Base-by-base conservation (phyloP, 2,329 filamentous ascomycete species). In the Cadophora gregata region DNA sequence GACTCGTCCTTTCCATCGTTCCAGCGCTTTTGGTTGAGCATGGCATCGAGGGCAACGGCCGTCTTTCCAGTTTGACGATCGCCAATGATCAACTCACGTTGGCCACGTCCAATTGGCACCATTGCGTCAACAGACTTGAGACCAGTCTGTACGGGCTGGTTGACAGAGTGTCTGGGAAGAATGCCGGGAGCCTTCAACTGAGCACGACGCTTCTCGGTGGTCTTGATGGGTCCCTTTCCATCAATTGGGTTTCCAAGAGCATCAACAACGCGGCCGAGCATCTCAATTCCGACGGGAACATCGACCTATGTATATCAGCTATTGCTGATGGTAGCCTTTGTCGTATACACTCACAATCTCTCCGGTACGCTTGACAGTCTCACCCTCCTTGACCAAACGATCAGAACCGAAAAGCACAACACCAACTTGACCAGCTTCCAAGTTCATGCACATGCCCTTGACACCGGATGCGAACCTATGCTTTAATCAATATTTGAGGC, bases 361-460 rank as follows among this genome's bases (percentile, higher is more conserved):
- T 83, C 96, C 96, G 79, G 96, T 99, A 90, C 96, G 95, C 92
- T 97, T 98, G 84, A 99, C 96, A 75, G 92, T 95, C 89, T 99
- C 95, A 81, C 96, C 96, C 86, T 99, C 96, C 88, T 93, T 96
- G 90, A 99, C 96, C 78, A 97, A 89, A 94, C 96, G 94, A 86
- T 99, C 96, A 80, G 96, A 98, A 90, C 96, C 96, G 89, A 99
- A 99, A 80, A 99, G 89, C 89, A 99, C 96, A 80, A 99, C 94
- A 97, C 96, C 96, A 86, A 99, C 96, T 86, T 98, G 96, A 83
- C 96, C 96, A 84, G 96, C 96, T 87, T 99, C 96, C 85, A 99
- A 90, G 92, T 99, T 99, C 95, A 99, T 98, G 93, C 95, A 98
- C 96, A 99, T 99, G 84, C 96, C 96, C 91, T 98, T 98, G 85